These are phyloP conservation scores for Lyophyllum atratum DNA, from an alignment of 768 basidiomycete genomes.

Conservation along the genomic window DNA sequence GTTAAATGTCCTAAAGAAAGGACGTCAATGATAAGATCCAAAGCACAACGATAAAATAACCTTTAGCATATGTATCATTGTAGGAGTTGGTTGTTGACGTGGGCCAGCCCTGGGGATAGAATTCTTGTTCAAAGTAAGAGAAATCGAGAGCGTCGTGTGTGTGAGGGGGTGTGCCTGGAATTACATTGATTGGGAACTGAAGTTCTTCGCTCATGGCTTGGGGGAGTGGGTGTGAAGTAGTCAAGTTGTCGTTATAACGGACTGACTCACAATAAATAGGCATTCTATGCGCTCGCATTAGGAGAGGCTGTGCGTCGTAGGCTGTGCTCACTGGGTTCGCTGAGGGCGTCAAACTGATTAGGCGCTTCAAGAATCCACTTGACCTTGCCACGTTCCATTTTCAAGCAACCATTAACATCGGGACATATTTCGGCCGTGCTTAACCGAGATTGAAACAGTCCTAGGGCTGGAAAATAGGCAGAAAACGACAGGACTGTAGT, in stretches of 20 bases:
- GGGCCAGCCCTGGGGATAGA: background rate
- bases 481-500: too few species aligned
- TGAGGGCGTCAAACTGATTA: background rate
- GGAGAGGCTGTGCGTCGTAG: background rate
- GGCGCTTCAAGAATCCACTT: background rate
- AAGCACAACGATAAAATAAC: background rate
- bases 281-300: background rate
- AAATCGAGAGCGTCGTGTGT: background rate
- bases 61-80: slow-evolving; percentile 1
- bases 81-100: background rate
- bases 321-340: slow-evolving; percentile 2
- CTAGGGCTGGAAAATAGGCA: too few species aligned
- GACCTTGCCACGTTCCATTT: background rate
- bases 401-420: background rate
- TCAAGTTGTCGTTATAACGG: too few species aligned
- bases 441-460: too few species aligned
- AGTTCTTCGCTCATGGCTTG: slow-evolving; percentile 3
- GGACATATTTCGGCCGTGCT: too few species aligned
- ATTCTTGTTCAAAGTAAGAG: background rate
- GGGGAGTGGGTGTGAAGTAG: background rate
- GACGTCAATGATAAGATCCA: background rate
- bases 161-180: slow-evolving; percentile 12
- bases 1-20: background rate
- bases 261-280: background rate
- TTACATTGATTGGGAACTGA: slow-evolving; percentile 8